phyloP scores from a whole-genome alignment of 2,329 filamentous ascomycete genomes.

The Colletotrichum sp. region DNA sequence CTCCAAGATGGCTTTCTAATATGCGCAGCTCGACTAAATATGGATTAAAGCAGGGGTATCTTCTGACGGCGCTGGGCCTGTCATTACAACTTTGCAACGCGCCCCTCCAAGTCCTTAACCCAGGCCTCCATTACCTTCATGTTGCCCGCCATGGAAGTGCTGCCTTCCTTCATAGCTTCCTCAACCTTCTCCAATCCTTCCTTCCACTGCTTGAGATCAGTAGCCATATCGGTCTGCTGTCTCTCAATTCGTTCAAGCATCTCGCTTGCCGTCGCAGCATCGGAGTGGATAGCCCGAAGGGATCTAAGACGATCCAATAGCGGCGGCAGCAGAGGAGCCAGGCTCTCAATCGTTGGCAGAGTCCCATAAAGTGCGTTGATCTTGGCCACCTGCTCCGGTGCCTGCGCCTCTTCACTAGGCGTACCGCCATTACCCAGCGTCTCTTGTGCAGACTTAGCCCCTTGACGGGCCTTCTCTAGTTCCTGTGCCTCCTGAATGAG shows the following conservation, averaged over 20 bases:
- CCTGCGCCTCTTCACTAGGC: constrained; percentile 45
- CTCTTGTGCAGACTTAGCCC: constrained; percentile 67
- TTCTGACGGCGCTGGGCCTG: constrained; percentile 26
- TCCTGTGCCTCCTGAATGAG: constrained; percentile 75
- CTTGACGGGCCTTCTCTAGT: constrained; percentile 68
- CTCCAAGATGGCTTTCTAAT: neutral
- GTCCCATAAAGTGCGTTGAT: constrained; percentile 92
- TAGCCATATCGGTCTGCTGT: constrained; percentile 80
- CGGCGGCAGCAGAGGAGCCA: constrained; percentile 84
- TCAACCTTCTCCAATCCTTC: constrained; percentile 83
- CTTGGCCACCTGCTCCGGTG: constrained; percentile 79
- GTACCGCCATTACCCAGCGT: constrained; percentile 55
- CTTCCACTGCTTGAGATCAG: constrained; percentile 86
- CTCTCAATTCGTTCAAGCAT: constrained; percentile 79
- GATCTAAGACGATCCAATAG: constrained; percentile 86
- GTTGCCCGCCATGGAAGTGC: constrained; percentile 76
- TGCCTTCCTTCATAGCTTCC: constrained; percentile 71
- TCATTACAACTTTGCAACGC: constrained; percentile 66
- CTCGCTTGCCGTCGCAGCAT: constrained; percentile 81
- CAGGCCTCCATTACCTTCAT: constrained; percentile 85
- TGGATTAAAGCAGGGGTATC: constrained; percentile 37
- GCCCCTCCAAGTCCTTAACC: constrained; percentile 85
- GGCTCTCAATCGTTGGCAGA: constrained; percentile 84
- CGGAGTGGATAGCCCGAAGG: constrained; percentile 82
- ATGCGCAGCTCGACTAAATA: neutral